phyloP scores from a whole-genome alignment of 164 flowering plant genomes.

The Sextonia rubra region DNA sequence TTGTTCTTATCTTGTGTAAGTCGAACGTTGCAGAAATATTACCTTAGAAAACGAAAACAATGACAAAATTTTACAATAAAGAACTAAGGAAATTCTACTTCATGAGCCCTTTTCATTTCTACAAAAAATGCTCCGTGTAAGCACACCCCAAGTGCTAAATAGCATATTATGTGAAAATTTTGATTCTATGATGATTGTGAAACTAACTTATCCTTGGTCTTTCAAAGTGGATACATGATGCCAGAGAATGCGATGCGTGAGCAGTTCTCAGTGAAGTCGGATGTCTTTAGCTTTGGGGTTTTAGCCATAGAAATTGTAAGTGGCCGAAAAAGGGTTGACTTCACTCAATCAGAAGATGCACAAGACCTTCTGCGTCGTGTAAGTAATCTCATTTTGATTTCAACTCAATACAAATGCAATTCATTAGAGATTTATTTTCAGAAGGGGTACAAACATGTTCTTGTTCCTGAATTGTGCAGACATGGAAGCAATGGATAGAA shows the following conservation, averaged over 20 bases:
- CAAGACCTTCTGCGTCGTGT: not conserved
- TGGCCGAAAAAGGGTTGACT: not conserved
- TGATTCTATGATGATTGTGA: not conserved
- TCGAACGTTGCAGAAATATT: not conserved
- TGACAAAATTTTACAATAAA: too few relatives aligned
- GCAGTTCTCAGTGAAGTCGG: not conserved
- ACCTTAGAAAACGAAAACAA: too few relatives aligned
- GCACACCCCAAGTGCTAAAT: too few relatives aligned
- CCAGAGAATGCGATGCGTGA: not conserved
- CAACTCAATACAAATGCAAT: not conserved
- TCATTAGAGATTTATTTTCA: not conserved
- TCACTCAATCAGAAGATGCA: not conserved
- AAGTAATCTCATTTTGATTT: not conserved
- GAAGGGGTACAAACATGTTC: constrained; percentile 3
- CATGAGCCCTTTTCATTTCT: too few relatives aligned
- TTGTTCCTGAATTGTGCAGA: not conserved
- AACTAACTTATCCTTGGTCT: not conserved
- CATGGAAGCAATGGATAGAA: constrained; percentile 1
- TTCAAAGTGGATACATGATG: not conserved
- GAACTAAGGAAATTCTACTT: too few relatives aligned
- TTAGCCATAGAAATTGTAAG: not conserved
- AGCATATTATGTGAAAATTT: too few relatives aligned
- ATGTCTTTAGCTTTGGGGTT: not conserved
- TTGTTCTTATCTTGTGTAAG: not conserved
- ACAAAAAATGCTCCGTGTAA: too few relatives aligned